Conservation (phyloP, 139 green algal species). For the Monoraphidium neglectum region DNA sequence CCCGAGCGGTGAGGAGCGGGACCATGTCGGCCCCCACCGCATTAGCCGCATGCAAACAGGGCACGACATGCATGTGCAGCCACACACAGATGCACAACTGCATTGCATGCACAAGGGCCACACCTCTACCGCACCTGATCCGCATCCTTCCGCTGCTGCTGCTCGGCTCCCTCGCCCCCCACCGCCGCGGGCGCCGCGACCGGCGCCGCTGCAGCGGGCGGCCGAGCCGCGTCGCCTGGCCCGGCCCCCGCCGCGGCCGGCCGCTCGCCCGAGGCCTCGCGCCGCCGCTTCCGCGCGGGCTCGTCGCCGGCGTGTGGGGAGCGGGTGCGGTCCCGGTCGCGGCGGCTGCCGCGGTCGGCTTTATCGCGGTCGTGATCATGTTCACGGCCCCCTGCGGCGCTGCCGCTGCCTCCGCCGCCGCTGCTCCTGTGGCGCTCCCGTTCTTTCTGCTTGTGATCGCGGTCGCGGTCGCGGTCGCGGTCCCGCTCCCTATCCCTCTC, state of each 20-base stretch:
- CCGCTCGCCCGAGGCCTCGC: background rate
- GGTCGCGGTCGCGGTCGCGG: conserved; percentile 4
- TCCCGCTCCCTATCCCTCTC: background rate
- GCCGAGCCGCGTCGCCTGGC: conserved; percentile 24
- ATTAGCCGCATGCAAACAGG: too few relatives aligned
- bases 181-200: background rate
- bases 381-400: too few relatives aligned
- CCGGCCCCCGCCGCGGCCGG: conserved; percentile 9
- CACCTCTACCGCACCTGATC: too few relatives aligned
- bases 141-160: too few relatives aligned
- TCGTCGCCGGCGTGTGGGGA: background rate
- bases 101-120: too few relatives aligned
- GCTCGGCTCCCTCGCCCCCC: too few relatives aligned
- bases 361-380: too few relatives aligned
- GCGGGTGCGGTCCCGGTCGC: background rate
- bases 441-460: background rate
- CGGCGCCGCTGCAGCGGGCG: background rate
- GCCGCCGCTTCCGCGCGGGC: background rate
- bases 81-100: too few relatives aligned
- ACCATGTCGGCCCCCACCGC: too few relatives aligned
- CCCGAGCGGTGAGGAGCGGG: too few relatives aligned
- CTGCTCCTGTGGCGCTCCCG: conserved; percentile 1
- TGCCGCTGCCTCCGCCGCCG: conserved; percentile 5
- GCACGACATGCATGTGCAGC: too few relatives aligned
- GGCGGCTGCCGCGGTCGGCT: background rate